phyloP scores from a whole-genome alignment of 139 green algal genomes.

The Picochlorum costavermella region DNA sequence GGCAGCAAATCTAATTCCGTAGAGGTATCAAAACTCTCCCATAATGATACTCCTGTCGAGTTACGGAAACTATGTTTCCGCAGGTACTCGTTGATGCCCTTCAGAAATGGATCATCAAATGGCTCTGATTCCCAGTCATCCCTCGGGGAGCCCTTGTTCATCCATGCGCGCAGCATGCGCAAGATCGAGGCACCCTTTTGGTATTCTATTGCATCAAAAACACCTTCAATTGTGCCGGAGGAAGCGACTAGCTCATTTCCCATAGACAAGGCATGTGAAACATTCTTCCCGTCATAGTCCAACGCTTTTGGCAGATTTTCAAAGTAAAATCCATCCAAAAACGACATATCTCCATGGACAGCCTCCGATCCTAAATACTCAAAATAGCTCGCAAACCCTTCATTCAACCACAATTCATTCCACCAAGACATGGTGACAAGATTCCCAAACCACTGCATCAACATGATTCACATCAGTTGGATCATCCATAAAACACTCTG shows the following conservation, averaged over 20 bases:
- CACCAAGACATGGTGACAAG: constrained; percentile 78
- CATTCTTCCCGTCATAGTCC: constrained; percentile 27
- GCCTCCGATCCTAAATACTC: constrained; percentile 50
- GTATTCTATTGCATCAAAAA: constrained; percentile 70
- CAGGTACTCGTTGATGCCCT: constrained; percentile 35
- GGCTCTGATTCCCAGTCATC: background rate
- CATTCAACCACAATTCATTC: constrained; percentile 89
- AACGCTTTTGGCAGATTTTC: constrained; percentile 20
- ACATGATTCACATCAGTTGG: background rate
- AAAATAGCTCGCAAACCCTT: constrained; percentile 83
- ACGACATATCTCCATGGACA: constrained; percentile 21
- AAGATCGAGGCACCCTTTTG: constrained; percentile 72
- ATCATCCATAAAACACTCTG: background rate
- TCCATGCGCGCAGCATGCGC: constrained; percentile 76
- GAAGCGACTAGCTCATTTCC: constrained; percentile 19
- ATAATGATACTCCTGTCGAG: constrained; percentile 27
- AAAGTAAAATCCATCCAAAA: constrained; percentile 35
- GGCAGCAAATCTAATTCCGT: constrained; percentile 5
- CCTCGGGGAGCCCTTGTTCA: constrained; percentile 27
- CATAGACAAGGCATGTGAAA: constrained; percentile 23
- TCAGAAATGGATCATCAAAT: constrained; percentile 31
- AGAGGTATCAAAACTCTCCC: constrained; percentile 15
- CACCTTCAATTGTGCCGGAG: constrained; percentile 23
- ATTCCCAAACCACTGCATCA: constrained; percentile 62
- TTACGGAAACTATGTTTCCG: constrained; percentile 18